Conservation (phyloP, 2,329 filamentous ascomycete species). For the Talaromyces amestolkiae region DNA sequence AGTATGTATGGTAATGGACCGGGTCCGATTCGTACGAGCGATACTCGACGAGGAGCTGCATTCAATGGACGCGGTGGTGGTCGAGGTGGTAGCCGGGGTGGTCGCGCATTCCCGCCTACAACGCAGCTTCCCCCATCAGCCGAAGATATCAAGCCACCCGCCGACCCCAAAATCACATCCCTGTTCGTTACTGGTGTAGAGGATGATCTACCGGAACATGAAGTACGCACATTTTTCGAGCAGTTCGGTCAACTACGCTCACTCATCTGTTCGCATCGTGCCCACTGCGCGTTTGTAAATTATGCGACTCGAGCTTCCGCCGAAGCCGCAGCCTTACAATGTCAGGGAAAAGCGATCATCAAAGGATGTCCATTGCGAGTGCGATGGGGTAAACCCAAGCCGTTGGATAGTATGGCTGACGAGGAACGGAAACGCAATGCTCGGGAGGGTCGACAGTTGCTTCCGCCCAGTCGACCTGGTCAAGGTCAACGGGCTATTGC, state of each 20-base stretch:
- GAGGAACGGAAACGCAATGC: conserved; percentile 80
- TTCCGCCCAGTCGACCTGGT: conserved; percentile 47
- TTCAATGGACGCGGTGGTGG: conserved; percentile 51
- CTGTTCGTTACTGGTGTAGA: conserved; percentile 94
- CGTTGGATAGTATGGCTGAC: conserved; percentile 85
- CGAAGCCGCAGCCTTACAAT: conserved; percentile 78
- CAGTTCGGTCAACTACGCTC: conserved; percentile 87
- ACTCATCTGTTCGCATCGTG: conserved; percentile 92
- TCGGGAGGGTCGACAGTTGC: conserved; percentile 67
- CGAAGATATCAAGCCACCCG: conserved; percentile 80
- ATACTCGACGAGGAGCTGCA: conserved; percentile 45
- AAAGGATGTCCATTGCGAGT: conserved; percentile 86
- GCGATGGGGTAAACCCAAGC: conserved; percentile 89
- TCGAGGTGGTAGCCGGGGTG: conserved; percentile 48
- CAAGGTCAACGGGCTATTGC: conserved; percentile 34
- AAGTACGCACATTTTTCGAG: conserved; percentile 86
- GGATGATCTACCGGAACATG: conserved; percentile 90
- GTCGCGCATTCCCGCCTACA: conserved; percentile 64
- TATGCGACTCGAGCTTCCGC: conserved; percentile 81
- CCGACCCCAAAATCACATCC: conserved; percentile 82
- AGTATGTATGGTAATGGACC: conserved; percentile 48
- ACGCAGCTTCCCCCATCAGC: conserved; percentile 75
- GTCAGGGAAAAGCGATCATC: conserved; percentile 84
- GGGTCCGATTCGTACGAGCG: conserved; percentile 72
- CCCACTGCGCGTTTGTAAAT: conserved; percentile 96